A percentile compares a stretch with the other conserved stretches of the same genome.
Conservation (phyloP, 129 eudicot genomes). For the Arctium lappa region DNA sequence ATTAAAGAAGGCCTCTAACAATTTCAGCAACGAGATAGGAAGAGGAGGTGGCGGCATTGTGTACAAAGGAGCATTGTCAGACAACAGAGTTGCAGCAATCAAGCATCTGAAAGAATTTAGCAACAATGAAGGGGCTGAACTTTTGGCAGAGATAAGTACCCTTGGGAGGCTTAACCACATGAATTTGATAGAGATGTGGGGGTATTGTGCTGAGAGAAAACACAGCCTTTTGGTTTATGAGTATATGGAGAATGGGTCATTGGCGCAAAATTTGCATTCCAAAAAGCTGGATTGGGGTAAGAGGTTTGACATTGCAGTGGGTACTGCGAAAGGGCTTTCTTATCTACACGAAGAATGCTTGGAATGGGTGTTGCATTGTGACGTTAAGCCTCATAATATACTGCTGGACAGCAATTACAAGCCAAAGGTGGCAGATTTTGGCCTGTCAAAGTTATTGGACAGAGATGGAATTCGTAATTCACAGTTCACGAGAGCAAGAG, state of each 20-base stretch:
- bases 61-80: slow-evolving; percentile 19
- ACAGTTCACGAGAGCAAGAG: slow-evolving; percentile 15
- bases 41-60: slow-evolving; percentile 32
- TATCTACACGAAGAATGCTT: slow-evolving; percentile 35
- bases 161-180: slow-evolving; percentile 33
- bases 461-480: neutral
- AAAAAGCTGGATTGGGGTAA: slow-evolving; percentile 3
- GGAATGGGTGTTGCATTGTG: slow-evolving; percentile 34
- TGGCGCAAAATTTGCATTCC: slow-evolving; percentile 9
- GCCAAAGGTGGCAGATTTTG: slow-evolving; percentile 31
- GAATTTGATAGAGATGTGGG: slow-evolving; percentile 32
- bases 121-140: slow-evolving; percentile 12
- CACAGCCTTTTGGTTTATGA: slow-evolving; percentile 31
- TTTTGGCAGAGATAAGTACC: slow-evolving; percentile 27
- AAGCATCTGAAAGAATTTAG: slow-evolving; percentile 14
- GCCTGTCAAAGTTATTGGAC: slow-evolving; percentile 18
- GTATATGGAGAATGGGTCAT: slow-evolving; percentile 30
- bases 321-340: slow-evolving; percentile 28
- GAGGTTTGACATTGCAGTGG: slow-evolving; percentile 13
- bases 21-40: slow-evolving; percentile 32
- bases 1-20: slow-evolving; percentile 27
- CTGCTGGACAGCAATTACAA: slow-evolving; percentile 12
- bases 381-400: slow-evolving; percentile 37
- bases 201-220: slow-evolving; percentile 25
- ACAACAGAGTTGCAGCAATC: slow-evolving; percentile 21